Percentiles rank a stretch among this genome's conserved stretches.
phyloP scores from a whole-genome alignment of 2,329 filamentous ascomycete genomes.

The Aspergillus sergii region DNA sequence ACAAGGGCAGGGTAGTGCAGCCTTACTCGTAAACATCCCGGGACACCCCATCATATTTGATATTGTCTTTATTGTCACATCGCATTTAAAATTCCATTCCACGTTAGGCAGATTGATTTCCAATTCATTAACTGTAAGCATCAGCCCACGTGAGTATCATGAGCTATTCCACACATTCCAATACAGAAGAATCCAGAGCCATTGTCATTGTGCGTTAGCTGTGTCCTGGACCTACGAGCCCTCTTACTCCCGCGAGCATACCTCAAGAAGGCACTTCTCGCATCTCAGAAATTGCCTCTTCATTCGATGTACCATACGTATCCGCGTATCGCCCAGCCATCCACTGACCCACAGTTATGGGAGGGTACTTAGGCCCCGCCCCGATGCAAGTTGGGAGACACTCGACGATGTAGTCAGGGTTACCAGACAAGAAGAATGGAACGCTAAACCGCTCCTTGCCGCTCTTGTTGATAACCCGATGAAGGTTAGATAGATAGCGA shows the following conservation, averaged over 20 bases:
- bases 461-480: constrained; percentile 32
- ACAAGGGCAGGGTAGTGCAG: too few relatives aligned
- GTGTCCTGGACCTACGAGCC: background rate
- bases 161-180: too few relatives aligned
- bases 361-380: constrained; percentile 23
- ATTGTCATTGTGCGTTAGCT: too few relatives aligned
- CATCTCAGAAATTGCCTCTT: background rate
- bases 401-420: constrained; percentile 27
- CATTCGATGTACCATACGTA: constrained; percentile 20
- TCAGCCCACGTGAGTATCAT: too few relatives aligned
- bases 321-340: constrained; percentile 27
- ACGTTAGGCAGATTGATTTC: too few relatives aligned
- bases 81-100: too few relatives aligned
- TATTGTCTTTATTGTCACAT: too few relatives aligned
- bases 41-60: too few relatives aligned
- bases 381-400: constrained; percentile 25
- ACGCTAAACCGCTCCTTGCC: constrained; percentile 29
- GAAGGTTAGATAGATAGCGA: constrained; percentile 29
- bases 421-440: constrained; percentile 32
- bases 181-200: too few relatives aligned
- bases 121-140: too few relatives aligned
- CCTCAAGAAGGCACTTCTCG: background rate
- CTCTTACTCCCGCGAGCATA: too few relatives aligned
- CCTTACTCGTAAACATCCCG: too few relatives aligned
- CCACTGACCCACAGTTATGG: constrained; percentile 29